A percentile compares a stretch with the other conserved stretches of the same genome.
Evolutionary conservation across 495 filamentous ascomycete species (phyloP).

Genomic region (Penicillium turbatum): DNA sequence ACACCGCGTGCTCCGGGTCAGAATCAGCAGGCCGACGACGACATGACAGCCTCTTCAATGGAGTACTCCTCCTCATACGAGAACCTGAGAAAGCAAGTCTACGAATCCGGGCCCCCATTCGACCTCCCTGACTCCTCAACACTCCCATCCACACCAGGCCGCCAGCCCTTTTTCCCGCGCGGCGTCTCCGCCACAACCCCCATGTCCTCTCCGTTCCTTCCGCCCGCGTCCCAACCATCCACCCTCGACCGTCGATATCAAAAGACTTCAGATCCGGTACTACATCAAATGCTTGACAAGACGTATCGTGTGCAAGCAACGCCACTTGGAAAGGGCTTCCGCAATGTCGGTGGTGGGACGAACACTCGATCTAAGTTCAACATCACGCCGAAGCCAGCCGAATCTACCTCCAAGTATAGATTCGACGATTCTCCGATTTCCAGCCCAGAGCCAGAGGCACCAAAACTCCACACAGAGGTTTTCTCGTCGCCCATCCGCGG

Average conservation of each 20-base stretch:
- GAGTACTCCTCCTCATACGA: constrained; percentile 46
- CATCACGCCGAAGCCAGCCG: constrained; percentile 31
- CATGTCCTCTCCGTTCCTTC: constrained; percentile 50
- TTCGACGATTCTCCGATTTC: constrained; percentile 62
- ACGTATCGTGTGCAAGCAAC: constrained; percentile 92
- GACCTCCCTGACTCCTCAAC: constrained; percentile 41
- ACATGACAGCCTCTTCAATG: constrained; percentile 55
- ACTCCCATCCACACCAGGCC: constrained; percentile 43
- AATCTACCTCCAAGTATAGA: constrained; percentile 24
- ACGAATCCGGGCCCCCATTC: constrained; percentile 26
- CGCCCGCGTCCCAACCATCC: constrained; percentile 38
- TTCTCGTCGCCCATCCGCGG: constrained; percentile 67
- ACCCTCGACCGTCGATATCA: constrained; percentile 29
- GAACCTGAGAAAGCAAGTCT: constrained; percentile 27
- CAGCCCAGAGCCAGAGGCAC: constrained; percentile 71
- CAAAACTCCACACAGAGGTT: constrained; percentile 76
- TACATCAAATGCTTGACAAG: constrained; percentile 87
- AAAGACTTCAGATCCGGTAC: constrained; percentile 61
- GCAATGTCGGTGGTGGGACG: constrained; percentile 18
- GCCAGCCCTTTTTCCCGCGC: constrained; percentile 23
- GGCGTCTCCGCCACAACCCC: constrained; percentile 30
- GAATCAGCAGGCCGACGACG: constrained; percentile 43
- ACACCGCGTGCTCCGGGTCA: constrained; percentile 50
- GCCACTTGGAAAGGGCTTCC: constrained; percentile 56
- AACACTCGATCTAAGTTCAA: constrained; percentile 35